A percentile compares a stretch with the other conserved stretches of the same genome.
phyloP scores from a whole-genome alignment of 2,329 filamentous ascomycete species.

The Allantophomopsis cytisporea region DNA sequence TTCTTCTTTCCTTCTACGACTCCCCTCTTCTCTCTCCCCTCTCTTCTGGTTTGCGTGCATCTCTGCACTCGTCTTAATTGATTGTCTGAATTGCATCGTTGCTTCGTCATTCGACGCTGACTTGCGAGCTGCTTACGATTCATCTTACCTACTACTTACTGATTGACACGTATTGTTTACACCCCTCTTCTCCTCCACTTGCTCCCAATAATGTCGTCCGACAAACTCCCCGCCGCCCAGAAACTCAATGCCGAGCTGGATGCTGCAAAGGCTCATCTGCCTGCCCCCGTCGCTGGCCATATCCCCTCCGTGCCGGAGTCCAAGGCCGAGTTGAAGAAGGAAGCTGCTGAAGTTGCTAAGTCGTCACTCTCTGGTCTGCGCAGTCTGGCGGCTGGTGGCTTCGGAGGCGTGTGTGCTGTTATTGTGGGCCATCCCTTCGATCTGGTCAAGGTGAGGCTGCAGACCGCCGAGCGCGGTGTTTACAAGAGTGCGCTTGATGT shows the following conservation, averaged over 20 bases:
- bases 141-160: too few relatives aligned
- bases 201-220: too few relatives aligned
- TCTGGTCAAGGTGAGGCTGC: constrained; percentile 90
- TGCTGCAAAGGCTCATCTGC: constrained; percentile 4
- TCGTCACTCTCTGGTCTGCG: constrained; percentile 48
- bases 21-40: too few relatives aligned
- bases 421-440: constrained; percentile 95
- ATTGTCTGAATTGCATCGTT: too few relatives aligned
- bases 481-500: constrained; percentile 88
- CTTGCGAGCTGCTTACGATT: too few relatives aligned
- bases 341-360: constrained; percentile 12
- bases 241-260: neutral
- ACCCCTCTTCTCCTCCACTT: too few relatives aligned
- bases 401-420: constrained; percentile 88
- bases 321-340: constrained; percentile 17
- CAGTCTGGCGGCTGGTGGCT: constrained; percentile 76
- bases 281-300: constrained; percentile 11
- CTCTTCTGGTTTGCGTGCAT: too few relatives aligned
- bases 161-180: too few relatives aligned
- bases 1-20: too few relatives aligned
- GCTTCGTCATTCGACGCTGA: too few relatives aligned
- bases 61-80: too few relatives aligned
- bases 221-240: too few relatives aligned
- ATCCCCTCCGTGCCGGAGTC: constrained; percentile 18
- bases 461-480: constrained; percentile 88